Percentiles rank a stretch among this genome's conserved stretches.
phyloP scores from a whole-genome alignment of 305 asterid species.

The Fraxinus paxiana region DNA sequence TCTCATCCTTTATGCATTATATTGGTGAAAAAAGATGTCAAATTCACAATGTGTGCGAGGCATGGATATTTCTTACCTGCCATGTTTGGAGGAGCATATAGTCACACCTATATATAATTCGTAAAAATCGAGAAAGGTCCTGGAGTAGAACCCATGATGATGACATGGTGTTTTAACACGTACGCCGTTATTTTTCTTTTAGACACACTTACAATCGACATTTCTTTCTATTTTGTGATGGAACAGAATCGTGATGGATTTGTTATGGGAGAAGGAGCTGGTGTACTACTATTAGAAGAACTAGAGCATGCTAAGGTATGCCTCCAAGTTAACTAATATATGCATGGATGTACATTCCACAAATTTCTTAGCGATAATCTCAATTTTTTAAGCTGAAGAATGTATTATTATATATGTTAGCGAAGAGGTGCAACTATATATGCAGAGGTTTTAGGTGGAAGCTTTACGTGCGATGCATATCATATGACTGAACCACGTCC shows the following conservation, averaged over 20 bases:
- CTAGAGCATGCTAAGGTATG: slow-evolving; percentile 43
- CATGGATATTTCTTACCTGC: too few species aligned
- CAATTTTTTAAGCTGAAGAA: background rate
- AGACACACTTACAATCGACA: background rate
- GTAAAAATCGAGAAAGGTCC: too few species aligned
- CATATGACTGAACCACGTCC: slow-evolving; percentile 53
- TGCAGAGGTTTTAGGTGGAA: slow-evolving; percentile 57
- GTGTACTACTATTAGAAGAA: slow-evolving; percentile 44
- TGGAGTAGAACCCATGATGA: too few species aligned
- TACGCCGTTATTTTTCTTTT: too few species aligned
- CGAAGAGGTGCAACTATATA: slow-evolving; percentile 47
- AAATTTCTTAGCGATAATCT: background rate
- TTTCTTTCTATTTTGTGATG: background rate
- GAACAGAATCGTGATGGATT: slow-evolving; percentile 39
- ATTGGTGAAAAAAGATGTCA: too few species aligned
- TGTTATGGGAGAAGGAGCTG: slow-evolving; percentile 50
- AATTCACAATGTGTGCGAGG: too few species aligned
- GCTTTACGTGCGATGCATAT: slow-evolving; percentile 55
- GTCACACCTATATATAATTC: too few species aligned
- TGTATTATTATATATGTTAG: slow-evolving; percentile 17
- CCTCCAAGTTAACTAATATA: background rate
- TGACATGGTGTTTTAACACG: background rate
- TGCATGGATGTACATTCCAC: background rate
- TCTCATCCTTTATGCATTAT: background rate
- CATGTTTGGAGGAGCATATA: too few species aligned